These are phyloP conservation scores for Metarhizium anisopliae DNA, from an alignment of 2,329 filamentous ascomycete species.

Conservation along the genomic window DNA sequence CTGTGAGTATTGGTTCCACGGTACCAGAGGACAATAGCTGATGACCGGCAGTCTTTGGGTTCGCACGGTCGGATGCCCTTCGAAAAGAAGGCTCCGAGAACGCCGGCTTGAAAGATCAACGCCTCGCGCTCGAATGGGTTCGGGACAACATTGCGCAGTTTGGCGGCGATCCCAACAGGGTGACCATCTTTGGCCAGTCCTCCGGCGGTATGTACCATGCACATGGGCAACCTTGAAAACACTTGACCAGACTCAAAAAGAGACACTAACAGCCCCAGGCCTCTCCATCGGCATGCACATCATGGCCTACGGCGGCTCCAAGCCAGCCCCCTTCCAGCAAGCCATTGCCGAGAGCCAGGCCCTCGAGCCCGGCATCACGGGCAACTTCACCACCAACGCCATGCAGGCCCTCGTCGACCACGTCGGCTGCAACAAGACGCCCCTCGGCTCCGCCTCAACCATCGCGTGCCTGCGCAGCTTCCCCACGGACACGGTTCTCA, in stretches of 20 bases:
- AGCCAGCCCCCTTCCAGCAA: slow-evolving; percentile 34
- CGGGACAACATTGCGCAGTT: slow-evolving; percentile 37
- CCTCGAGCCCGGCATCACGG: slow-evolving; percentile 41
- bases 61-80: slow-evolving; percentile 15
- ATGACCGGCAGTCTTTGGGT: slow-evolving; percentile 16
- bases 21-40: background rate
- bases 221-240: no score
- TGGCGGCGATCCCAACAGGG: slow-evolving; percentile 37
- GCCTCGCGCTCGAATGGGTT: slow-evolving; percentile 33
- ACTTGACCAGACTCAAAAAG: no score
- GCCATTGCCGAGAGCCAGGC: slow-evolving; percentile 37
- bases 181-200: slow-evolving; percentile 25
- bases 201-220: slow-evolving; percentile 15
- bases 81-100: slow-evolving; percentile 24
- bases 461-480: slow-evolving; percentile 37
- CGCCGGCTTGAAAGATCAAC: slow-evolving; percentile 43
- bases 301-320: slow-evolving; percentile 35
- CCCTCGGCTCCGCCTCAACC: slow-evolving; percentile 31
- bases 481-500: slow-evolving; percentile 31
- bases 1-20: slow-evolving; percentile 4
- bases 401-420: slow-evolving; percentile 32
- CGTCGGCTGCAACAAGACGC: slow-evolving; percentile 32
- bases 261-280: slow-evolving; percentile 14
- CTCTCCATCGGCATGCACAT: slow-evolving; percentile 36
- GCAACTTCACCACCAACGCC: slow-evolving; percentile 37